These are phyloP conservation scores for Harringtonia lauricola DNA, from an alignment of 2,329 filamentous ascomycete genomes.

Conservation along the genomic window DNA sequence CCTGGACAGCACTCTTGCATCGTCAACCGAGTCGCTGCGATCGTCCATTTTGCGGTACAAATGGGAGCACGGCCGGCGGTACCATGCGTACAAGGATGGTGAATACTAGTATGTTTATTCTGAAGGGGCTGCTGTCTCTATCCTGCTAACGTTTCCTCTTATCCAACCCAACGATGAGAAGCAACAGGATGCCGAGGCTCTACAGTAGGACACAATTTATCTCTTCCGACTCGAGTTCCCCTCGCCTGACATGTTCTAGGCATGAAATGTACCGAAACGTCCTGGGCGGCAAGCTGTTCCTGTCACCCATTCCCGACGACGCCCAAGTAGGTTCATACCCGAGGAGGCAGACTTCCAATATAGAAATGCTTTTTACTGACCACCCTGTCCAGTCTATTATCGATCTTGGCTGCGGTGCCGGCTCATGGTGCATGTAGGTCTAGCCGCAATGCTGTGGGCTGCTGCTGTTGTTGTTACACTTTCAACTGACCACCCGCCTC, in stretches of 20 bases:
- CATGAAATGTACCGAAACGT: slow-evolving; percentile 32
- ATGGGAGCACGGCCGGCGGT: slow-evolving; percentile 6
- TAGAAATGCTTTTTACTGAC: too few species aligned
- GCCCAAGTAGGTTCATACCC: background rate
- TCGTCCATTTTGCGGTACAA: slow-evolving; percentile 6
- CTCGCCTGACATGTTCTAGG: background rate
- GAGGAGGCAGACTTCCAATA: too few species aligned
- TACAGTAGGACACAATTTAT: slow-evolving; percentile 19
- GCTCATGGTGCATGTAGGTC: slow-evolving; percentile 29
- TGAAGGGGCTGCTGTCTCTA: slow-evolving; percentile 25
- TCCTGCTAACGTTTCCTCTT: too few species aligned
- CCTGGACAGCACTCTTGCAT: too few species aligned
- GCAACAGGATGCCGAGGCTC: slow-evolving; percentile 34
- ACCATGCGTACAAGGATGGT: slow-evolving; percentile 1
- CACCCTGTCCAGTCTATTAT: slow-evolving; percentile 24
- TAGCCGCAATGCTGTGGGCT: background rate
- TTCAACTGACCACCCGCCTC: too few species aligned
- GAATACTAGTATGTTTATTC: slow-evolving; percentile 6
- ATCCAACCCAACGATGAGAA: slow-evolving; percentile 30
- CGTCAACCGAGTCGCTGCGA: too few species aligned
- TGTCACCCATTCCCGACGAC: slow-evolving; percentile 24
- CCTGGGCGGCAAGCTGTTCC: slow-evolving; percentile 25
- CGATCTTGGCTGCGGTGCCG: slow-evolving; percentile 40
- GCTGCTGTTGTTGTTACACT: too few species aligned
- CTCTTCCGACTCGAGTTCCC: background rate